phyloP scores from a whole-genome alignment of 345 rosid species.

The Eucalyptus victrix region DNA sequence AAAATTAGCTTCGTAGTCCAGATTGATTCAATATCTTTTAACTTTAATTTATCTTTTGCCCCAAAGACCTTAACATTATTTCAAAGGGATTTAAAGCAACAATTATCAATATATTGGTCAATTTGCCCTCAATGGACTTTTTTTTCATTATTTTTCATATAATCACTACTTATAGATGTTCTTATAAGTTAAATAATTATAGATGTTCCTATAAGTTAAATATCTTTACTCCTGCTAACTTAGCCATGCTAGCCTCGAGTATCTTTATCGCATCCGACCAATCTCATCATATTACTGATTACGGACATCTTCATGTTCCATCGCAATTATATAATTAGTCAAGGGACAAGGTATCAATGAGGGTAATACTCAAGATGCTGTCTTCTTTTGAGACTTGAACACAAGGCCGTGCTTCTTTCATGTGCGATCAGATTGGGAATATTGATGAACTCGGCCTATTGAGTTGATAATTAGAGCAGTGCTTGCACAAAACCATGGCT shows the following conservation, averaged over 20 bases:
- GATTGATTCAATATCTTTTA: neutral
- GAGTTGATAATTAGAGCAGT: too few relatives aligned
- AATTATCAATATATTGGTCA: too few relatives aligned
- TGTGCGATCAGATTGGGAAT: neutral
- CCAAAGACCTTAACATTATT: neutral
- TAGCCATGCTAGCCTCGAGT: neutral
- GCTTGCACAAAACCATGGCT: neutral
- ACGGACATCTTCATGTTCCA: neutral
- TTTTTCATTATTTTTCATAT: neutral
- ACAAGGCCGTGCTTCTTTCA: neutral
- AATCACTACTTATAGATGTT: neutral
- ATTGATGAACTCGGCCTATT: too few relatives aligned
- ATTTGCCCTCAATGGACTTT: too few relatives aligned
- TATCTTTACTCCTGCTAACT: neutral
- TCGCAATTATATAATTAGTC: neutral
- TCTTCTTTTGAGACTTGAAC: too few relatives aligned
- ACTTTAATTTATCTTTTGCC: neutral
- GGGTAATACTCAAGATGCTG: too few relatives aligned
- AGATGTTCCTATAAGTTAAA: too few relatives aligned
- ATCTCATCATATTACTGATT: neutral
- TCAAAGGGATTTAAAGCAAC: too few relatives aligned
- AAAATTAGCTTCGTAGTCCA: neutral
- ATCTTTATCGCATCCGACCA: neutral
- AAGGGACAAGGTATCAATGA: too few relatives aligned
- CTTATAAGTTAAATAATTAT: neutral